A percentile compares a stretch with the other conserved stretches of the same genome.
phyloP scores from a whole-genome alignment of 176 grass and related monocot genomes.

The Hsuehochloa calcarea region DNA sequence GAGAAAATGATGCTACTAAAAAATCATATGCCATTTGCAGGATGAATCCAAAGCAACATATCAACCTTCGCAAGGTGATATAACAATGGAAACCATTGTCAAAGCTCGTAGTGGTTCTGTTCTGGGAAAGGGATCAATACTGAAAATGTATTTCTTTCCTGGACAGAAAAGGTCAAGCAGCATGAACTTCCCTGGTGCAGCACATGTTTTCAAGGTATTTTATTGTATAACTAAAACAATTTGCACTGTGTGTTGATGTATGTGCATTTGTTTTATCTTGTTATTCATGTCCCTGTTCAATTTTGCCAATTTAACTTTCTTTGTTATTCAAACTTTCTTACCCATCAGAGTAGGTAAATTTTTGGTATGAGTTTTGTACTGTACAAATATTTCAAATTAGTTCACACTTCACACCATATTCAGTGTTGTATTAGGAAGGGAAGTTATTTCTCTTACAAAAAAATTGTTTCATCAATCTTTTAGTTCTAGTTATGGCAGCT shows the following conservation, averaged over 20 bases:
- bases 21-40: constrained; percentile 49
- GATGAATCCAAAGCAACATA: constrained; percentile 66
- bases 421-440: neutral
- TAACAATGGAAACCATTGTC: constrained; percentile 83
- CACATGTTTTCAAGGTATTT: constrained; percentile 91
- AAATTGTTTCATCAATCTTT: neutral
- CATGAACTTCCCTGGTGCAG: constrained; percentile 69
- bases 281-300: neutral
- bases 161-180: constrained; percentile 79
- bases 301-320: neutral
- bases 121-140: constrained; percentile 95
- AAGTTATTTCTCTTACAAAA: neutral
- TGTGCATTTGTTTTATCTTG: neutral
- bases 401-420: constrained; percentile 20
- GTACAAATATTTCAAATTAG: constrained; percentile 16
- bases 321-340: constrained; percentile 9
- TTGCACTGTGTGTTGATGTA: neutral
- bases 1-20: constrained; percentile 3
- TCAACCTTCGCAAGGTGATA: constrained; percentile 66
- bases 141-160: constrained; percentile 98
- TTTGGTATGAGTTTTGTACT: constrained; percentile 12
- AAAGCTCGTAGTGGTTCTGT: constrained; percentile 91
- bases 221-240: constrained; percentile 1
- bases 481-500: neutral
- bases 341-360: neutral